Evolutionary conservation across 192 early-diverging fungal species (phyloP).

Genomic region (Bifiguratus adelaidae): DNA sequence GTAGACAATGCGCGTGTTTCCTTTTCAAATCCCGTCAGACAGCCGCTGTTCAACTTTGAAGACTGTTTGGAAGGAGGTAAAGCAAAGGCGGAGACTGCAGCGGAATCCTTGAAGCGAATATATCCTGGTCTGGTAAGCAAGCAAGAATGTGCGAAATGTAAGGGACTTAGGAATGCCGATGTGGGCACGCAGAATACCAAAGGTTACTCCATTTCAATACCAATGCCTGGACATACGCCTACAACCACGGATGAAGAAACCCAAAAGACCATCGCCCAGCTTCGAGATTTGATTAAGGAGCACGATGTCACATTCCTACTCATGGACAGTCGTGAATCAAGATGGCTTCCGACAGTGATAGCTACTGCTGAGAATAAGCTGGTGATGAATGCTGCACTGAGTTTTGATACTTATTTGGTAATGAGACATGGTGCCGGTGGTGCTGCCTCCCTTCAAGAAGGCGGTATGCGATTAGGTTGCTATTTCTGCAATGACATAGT

Average conservation of each 20-base stretch:
- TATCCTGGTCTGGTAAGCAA: slow-evolving; percentile 73
- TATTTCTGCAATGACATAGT: slow-evolving; percentile 99
- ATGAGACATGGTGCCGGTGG: slow-evolving; percentile 82
- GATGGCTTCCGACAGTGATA: slow-evolving; percentile 91
- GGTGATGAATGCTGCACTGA: slow-evolving; percentile 89
- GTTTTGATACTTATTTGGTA: slow-evolving; percentile 92
- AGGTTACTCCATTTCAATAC: slow-evolving; percentile 67
- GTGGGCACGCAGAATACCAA: slow-evolving; percentile 60
- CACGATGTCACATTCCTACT: slow-evolving; percentile 89
- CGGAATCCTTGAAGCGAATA: slow-evolving; percentile 55
- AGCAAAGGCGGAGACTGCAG: slow-evolving; percentile 83
- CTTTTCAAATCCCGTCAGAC: slow-evolving; percentile 93
- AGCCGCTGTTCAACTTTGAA: slow-evolving; percentile 85
- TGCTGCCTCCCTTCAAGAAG: not conserved
- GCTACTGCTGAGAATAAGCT: slow-evolving; percentile 64
- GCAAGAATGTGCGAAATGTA: too few species aligned
- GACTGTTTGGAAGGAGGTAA: slow-evolving; percentile 82
- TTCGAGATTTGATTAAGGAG: slow-evolving; percentile 51
- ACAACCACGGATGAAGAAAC: slow-evolving; percentile 28
- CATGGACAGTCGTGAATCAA: slow-evolving; percentile 90
- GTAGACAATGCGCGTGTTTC: slow-evolving; percentile 87
- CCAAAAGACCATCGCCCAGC: slow-evolving; percentile 27
- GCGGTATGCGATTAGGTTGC: slow-evolving; percentile 60
- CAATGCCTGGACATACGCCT: slow-evolving; percentile 97
- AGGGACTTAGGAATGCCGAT: too few species aligned